Base-by-base conservation (phyloP, 768 basidiomycete genomes). In the Mycena filopes region DNA sequence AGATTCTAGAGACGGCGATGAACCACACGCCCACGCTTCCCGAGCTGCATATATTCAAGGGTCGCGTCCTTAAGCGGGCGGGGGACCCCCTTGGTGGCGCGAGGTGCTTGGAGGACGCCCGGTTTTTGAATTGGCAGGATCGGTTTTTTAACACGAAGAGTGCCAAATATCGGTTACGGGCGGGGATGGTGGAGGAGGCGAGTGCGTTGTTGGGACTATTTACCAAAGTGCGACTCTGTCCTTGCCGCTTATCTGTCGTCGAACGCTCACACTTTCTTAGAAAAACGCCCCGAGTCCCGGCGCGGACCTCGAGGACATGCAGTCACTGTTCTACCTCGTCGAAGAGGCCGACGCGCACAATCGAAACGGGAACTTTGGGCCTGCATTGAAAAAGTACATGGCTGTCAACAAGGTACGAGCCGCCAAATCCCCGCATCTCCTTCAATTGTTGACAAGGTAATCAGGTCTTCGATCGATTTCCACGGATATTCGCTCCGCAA, bases 401-500 rank as follows among this genome's bases (percentile, higher is more conserved):
- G 84, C 89, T 29, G 81, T 96, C 47, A 86, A 88, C 62, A 93
- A 89, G 82, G 94, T 94, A 46, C 45, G 79, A 73, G 33, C 25
- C 60, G n/a, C n/a, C 10, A 36, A 36, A 36, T 36, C 36, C 15
- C 15, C 36, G 9, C 36, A 11, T 36, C 36, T 36, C 2, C 15
- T 36, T 36, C 36, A 36, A 10, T 23, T 13, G 36, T 36, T 46
- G 25, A 55, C 47, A 1, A 33, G n/a, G n/a, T n/a, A 4, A 15
- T 33, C 51, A 29, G 93, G 79, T 90, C 18, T 98, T 97, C 75
- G 85, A 90, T 56, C 71, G 98, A 99, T 77, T 99, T 99, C 84
- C 98, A 99, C 75, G 89, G 92, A 9, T 99, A 98, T 76, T 94
- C 94, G 69, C 69, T 98, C 69, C 89, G 98, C 56, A 95, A 93